Conservation (phyloP, 805 yeast species). For the Starmerella floris region DNA sequence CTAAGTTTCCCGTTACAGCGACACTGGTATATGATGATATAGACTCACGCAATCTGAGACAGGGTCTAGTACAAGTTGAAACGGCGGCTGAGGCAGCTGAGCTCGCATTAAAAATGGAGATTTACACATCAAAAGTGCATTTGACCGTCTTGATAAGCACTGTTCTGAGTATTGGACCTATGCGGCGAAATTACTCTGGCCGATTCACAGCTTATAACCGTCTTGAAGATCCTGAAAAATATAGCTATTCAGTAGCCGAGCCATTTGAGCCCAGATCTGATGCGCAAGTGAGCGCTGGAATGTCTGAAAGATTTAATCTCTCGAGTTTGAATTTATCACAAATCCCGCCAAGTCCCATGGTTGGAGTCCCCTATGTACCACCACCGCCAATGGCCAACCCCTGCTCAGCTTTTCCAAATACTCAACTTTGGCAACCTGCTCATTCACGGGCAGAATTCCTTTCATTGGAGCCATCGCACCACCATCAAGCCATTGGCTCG, state of each 20-base stretch:
- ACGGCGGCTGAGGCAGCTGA: constrained; percentile 1
- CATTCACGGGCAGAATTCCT: too few relatives aligned
- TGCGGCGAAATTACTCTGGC: constrained; percentile 13
- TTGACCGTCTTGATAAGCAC: constrained; percentile 8
- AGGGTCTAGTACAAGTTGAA: constrained; percentile 12
- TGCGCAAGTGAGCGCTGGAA: too few relatives aligned
- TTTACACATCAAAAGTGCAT: constrained; percentile 1
- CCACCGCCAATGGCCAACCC: too few relatives aligned
- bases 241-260: constrained; percentile 12
- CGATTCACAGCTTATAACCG: constrained; percentile 10
- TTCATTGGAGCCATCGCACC: too few relatives aligned
- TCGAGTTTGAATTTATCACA: too few relatives aligned
- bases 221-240: constrained; percentile 1
- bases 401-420: too few relatives aligned
- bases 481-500: too few relatives aligned
- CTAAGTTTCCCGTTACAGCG: constrained; percentile 7
- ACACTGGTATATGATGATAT: constrained; percentile 13
- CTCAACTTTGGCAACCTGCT: too few relatives aligned
- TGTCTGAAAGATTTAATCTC: too few relatives aligned
- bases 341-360: too few relatives aligned
- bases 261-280: constrained; percentile 10
- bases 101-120: neutral
- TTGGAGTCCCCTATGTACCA: too few relatives aligned
- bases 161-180: constrained; percentile 9
- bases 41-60: constrained; percentile 10